Percentiles rank a stretch among this genome's conserved stretches.
phyloP scores from a whole-genome alignment of 1,284 basidiomycete species.

The Cryptococcus neoformans region DNA sequence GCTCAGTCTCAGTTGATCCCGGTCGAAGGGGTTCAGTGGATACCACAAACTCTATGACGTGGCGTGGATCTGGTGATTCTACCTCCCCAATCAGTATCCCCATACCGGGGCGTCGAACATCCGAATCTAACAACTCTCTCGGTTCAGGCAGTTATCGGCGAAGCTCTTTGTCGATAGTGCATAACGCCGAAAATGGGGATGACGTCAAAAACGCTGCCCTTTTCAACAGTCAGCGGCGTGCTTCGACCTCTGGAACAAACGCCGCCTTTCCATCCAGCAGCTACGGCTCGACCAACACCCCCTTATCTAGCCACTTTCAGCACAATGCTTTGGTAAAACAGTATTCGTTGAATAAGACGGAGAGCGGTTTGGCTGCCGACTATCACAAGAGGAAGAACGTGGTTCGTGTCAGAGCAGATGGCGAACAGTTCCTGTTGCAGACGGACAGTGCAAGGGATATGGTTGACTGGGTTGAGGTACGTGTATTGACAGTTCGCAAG shows the following conservation, averaged over 20 bases:
- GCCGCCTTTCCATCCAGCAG: background rate
- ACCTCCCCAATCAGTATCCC: background rate
- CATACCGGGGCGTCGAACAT: conserved; percentile 2
- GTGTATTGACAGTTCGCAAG: conserved; percentile 17
- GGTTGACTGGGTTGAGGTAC: conserved; percentile 94
- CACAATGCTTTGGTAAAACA: conserved; percentile 52
- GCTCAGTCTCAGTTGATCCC: conserved; percentile 8
- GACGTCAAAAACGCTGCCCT: conserved; percentile 39
- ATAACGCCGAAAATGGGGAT: conserved; percentile 5
- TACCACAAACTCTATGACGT: background rate
- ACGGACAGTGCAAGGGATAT: conserved; percentile 79
- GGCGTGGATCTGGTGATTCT: conserved; percentile 4
- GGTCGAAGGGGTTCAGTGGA: conserved; percentile 10
- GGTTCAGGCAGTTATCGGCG: conserved; percentile 2
- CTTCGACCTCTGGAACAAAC: conserved; percentile 2
- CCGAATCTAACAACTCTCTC: conserved; percentile 4
- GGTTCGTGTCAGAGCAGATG: conserved; percentile 87
- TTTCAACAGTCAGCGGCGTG: conserved; percentile 22
- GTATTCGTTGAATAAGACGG: conserved; percentile 86
- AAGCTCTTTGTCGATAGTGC: conserved; percentile 12
- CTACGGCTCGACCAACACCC: conserved; percentile 10
- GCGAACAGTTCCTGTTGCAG: conserved; percentile 95
- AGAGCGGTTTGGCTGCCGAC: conserved; percentile 91
- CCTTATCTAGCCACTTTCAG: conserved; percentile 41
- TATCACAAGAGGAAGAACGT: conserved; percentile 93